Evolutionary conservation across 352 stramenopile genomes (phyloP).

Genomic region (Globisporangium yorkense): DNA sequence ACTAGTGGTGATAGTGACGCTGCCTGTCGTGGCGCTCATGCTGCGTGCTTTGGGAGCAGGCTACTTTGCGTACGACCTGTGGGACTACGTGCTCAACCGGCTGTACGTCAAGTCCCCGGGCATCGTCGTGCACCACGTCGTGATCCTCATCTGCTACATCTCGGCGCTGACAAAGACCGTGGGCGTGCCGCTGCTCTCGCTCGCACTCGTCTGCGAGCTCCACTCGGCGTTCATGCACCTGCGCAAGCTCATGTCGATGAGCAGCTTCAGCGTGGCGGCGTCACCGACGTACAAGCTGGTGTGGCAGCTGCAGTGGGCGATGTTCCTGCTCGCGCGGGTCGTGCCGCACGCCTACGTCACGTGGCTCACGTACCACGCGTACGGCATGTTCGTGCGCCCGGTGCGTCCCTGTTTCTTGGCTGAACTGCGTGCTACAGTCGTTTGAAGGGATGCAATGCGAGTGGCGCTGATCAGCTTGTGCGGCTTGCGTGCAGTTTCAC

Average conservation of each 20-base stretch:
- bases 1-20: too few species aligned
- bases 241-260: slow-evolving; percentile 73
- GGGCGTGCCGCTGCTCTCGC: slow-evolving; percentile 61
- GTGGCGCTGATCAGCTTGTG: background rate
- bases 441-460: background rate
- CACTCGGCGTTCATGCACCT: slow-evolving; percentile 75
- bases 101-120: slow-evolving; percentile 67
- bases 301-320: slow-evolving; percentile 52
- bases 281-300: slow-evolving; percentile 32
- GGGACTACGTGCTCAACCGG: slow-evolving; percentile 66
- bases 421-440: background rate
- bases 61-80: slow-evolving; percentile 82
- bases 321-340: slow-evolving; percentile 38
- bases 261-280: slow-evolving; percentile 24
- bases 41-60: slow-evolving; percentile 9
- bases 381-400: slow-evolving; percentile 33
- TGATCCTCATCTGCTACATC: slow-evolving; percentile 80
- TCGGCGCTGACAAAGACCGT: slow-evolving; percentile 67
- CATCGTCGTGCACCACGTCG: slow-evolving; percentile 69
- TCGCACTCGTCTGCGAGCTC: slow-evolving; percentile 71
- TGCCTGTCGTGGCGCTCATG: background rate
- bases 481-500: slow-evolving; percentile 22
- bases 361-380: slow-evolving; percentile 37
- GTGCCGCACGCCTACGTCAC: slow-evolving; percentile 39
- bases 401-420: slow-evolving; percentile 11